These are phyloP conservation scores for Chloris gayana DNA, from an alignment of 176 grass and related monocot species.

Conservation along the genomic window DNA sequence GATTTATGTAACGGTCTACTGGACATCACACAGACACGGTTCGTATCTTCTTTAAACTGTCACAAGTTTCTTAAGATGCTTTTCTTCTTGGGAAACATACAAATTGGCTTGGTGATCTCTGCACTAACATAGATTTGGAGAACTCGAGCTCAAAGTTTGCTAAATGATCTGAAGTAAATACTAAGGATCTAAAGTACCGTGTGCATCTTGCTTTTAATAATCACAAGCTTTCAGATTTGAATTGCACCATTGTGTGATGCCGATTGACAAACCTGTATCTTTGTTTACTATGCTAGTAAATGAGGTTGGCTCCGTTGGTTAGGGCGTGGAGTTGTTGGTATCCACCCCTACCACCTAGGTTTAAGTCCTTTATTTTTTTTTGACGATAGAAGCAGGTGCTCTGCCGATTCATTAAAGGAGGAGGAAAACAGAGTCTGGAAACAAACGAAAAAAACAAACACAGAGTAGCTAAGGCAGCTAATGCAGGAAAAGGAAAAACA, in stretches of 20 bases:
- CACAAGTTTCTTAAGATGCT: slow-evolving; percentile 46
- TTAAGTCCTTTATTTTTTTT: neutral
- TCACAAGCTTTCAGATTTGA: neutral
- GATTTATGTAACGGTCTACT: slow-evolving; percentile 33
- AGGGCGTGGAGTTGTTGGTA: neutral
- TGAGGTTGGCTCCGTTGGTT: neutral
- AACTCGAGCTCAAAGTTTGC: neutral
- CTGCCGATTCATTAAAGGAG: too few species aligned
- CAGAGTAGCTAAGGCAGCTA: too few species aligned
- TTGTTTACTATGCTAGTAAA: slow-evolving; percentile 10
- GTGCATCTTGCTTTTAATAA: neutral
- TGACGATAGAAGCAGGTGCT: too few species aligned
- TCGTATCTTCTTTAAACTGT: slow-evolving; percentile 41
- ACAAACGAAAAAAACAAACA: too few species aligned
- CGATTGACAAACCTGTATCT: neutral
- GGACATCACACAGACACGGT: slow-evolving; percentile 18
- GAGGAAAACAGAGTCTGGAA: too few species aligned
- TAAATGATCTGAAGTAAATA: neutral
- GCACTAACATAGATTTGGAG: neutral
- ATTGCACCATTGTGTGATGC: neutral
- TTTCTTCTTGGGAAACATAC: slow-evolving; percentile 9
- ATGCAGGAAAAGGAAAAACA: too few species aligned
- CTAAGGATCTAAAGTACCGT: neutral
- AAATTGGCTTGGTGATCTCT: neutral
- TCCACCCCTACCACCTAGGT: neutral